Percentiles rank a stretch among this genome's conserved stretches.
Conservation (phyloP, 305 asterid species). For the Fraxinus ornus region DNA sequence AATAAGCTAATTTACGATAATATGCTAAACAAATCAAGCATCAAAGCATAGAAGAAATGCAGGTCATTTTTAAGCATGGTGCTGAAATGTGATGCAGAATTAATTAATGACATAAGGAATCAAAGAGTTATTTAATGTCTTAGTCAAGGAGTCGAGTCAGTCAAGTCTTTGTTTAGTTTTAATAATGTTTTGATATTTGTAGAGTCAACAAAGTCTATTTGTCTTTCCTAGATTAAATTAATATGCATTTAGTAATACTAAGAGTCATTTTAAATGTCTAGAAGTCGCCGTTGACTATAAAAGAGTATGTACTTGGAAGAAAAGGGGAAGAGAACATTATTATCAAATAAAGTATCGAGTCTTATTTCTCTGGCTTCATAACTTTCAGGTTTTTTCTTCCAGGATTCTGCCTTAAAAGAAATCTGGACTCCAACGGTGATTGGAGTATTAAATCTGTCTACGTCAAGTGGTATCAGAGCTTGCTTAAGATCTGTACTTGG, state of each 20-base stretch:
- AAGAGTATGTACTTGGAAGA: neutral
- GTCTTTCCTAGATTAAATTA: neutral
- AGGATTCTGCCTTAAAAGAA: neutral
- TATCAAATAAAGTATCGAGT: neutral
- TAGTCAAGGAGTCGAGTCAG: neutral
- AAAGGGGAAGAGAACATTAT: neutral
- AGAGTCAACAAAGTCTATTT: neutral
- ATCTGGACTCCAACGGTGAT: neutral
- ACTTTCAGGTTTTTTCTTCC: neutral
- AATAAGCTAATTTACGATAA: neutral
- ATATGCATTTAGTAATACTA: neutral
- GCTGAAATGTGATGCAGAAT: neutral
- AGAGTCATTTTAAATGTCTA: neutral
- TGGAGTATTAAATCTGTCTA: neutral
- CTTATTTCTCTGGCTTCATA: neutral
- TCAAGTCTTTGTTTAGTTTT: neutral
- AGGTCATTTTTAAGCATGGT: neutral
- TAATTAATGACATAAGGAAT: neutral
- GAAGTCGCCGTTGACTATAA: neutral
- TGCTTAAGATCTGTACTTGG: neutral
- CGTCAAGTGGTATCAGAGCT: neutral
- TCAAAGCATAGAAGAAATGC: neutral
- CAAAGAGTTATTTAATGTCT: neutral
- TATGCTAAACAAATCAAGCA: neutral
- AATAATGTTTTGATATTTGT: neutral